These are phyloP conservation scores for Staphylotrichum tortipilum DNA, from an alignment of 495 filamentous ascomycete genomes.

Conservation along the genomic window DNA sequence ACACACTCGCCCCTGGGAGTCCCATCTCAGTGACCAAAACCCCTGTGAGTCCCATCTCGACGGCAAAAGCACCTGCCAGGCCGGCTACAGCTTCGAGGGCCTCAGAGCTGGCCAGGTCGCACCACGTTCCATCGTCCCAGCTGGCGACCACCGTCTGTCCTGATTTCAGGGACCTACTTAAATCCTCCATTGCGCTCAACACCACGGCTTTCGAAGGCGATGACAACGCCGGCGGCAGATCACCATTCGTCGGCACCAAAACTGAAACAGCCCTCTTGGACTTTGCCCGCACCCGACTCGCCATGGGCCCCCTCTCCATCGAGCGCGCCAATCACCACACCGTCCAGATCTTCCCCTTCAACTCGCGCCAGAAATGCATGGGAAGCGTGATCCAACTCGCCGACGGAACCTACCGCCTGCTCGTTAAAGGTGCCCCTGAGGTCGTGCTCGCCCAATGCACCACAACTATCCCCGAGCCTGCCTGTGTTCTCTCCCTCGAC, in stretches of 20 bases:
- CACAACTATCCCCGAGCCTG: constrained; percentile 55
- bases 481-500: no score
- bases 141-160: constrained; percentile 18
- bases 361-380: constrained; percentile 77
- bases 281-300: constrained; percentile 62
- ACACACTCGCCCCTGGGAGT: no score
- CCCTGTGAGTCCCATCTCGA: no score
- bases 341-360: constrained; percentile 66
- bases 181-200: constrained; percentile 66
- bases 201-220: constrained; percentile 61
- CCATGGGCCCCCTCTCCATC: constrained; percentile 55
- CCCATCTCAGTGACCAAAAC: no score
- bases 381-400: constrained; percentile 52
- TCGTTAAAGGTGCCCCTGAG: constrained; percentile 75
- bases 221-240: constrained; percentile 55
- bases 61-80: no score
- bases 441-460: constrained; percentile 62
- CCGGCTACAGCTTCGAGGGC: no score
- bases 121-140: constrained; percentile 34
- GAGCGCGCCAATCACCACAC: constrained; percentile 54
- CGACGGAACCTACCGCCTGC: constrained; percentile 52
- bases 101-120: no score
- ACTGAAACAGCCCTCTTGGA: constrained; percentile 70
- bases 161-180: constrained; percentile 25
- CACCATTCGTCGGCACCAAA: constrained; percentile 70